Percentiles rank a stretch among this genome's conserved stretches.
phyloP scores from a whole-genome alignment of 129 eudicot species.

The Pulicaria dysenterica region DNA sequence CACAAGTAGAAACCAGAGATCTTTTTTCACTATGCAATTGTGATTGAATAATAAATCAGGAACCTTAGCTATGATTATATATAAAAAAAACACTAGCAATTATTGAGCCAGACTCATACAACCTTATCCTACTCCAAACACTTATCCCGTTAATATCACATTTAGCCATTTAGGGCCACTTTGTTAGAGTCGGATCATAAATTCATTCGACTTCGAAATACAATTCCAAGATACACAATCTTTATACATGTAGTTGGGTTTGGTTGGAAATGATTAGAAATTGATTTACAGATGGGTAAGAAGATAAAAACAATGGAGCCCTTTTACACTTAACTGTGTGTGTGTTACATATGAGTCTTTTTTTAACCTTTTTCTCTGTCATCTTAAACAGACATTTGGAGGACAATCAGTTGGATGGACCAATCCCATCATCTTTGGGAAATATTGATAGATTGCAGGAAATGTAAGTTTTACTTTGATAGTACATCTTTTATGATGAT shows the following conservation, averaged over 20 bases:
- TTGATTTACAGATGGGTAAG: not conserved
- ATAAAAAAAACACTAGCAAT: no score
- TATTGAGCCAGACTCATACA: no score
- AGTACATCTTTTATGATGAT: constrained; percentile 15
- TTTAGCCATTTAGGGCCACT: no score
- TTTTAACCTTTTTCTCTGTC: constrained; percentile 16
- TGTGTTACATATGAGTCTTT: constrained; percentile 10
- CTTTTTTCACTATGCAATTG: no score
- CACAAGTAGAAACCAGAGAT: no score
- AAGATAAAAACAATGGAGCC: constrained; percentile 36
- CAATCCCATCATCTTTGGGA: constrained; percentile 66
- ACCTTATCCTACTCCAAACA: no score
- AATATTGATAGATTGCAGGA: constrained; percentile 50
- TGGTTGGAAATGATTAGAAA: constrained; percentile 15
- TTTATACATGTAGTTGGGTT: not conserved
- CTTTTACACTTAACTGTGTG: constrained; percentile 11
- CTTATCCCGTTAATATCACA: no score
- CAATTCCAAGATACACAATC: no score
- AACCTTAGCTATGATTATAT: no score
- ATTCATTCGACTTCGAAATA: no score
- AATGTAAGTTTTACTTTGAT: constrained; percentile 51
- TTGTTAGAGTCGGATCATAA: no score
- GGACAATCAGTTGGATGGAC: constrained; percentile 64
- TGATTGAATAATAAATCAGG: no score
- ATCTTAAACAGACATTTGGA: constrained; percentile 69